Evolutionary conservation across 495 filamentous ascomycete species (phyloP), one percentile per base, ranked within the genome.

Genomic region (Daldinia vernicosa): DNA sequence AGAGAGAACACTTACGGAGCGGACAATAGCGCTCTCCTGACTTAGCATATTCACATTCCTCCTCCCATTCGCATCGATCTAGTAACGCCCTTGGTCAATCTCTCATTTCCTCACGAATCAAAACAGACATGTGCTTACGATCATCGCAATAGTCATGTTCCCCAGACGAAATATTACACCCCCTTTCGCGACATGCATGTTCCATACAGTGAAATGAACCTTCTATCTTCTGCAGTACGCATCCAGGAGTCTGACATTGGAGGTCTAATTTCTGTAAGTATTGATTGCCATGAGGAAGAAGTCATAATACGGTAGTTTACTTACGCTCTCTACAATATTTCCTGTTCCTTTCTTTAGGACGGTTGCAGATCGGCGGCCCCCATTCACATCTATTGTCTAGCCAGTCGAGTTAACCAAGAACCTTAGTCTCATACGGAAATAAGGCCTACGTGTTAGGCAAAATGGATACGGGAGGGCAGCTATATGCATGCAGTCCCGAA

Each of bases 171-270:
- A 61, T 70, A 1, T 43, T 62, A 47, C 79, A 81, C 2, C 55
- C 60, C 43, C 78, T 70, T 32, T 74, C 72, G 1, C 22, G 58
- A 59, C 78, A 81, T 0, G 77, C 78, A 35, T 81, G 78, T 0
- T 40, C 59, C 0, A 54, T 43, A 17, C 79, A 81, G n/a, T 74
- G 72, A 0, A 33, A 11, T 0, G 74, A 78, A 3, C 56, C 55
- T 0, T 67, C 54, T 0, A 37, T 6, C 66, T 76, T 79, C 22
- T 56, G 53, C 11, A 60, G 53, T 1, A 17, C 32, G 32, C 79
- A 81, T 3, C 54, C 59, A 9, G 37, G 24, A 6, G 52, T 66
- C 3, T 59, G 45, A 11, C 69, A 72, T 60, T 22, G 7, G 4
- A 54, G 24, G 60, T 72, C 69, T 67, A 40, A 26, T 43, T 9